Base-by-base conservation (phyloP, 352 stramenopile genomes). In the Pythium phragmiticola region DNA sequence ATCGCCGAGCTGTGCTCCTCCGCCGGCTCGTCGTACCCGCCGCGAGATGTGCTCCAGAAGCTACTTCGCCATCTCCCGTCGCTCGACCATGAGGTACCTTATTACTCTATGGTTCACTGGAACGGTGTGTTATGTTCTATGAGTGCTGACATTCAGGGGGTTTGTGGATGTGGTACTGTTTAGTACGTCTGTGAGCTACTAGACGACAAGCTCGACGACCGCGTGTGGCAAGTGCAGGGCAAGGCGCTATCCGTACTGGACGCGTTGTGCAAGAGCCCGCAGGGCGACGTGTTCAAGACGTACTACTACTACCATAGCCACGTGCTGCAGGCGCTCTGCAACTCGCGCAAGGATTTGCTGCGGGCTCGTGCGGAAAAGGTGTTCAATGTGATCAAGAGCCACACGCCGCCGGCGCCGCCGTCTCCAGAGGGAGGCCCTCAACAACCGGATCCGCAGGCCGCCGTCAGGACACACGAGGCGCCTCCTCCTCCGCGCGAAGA, bases 111-210 rank as follows among this genome's bases (percentile, higher is more conserved):
- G 23, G 52, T 37, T 49, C 37, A n/a, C 3, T 39, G 36, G 16
- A 17, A 7, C 30, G 3, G 30, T 46, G 5, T 9, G 12, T 23
- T 39, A 30, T 37, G 52, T 19, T 7, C 0, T 12, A 1, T 2
- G 12, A 34, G 21, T 39, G 26, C 8, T 30, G 13, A 37, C 16
- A 26, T 2, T 59, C 16, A 6, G 4, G 19, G 2, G 14, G 11
- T 21, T 39, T 4, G 0, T 30, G 26, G 2, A 5, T 30, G 26
- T 30, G 28, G 43, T 52, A 41, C 53, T 26, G 0, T 45, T 7
- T 34, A 92, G 79, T 95, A 95, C 57, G 68, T 91, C 33, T 93
- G 86, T 57, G 82, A 95, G 68, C 72, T 93, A 28, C 72, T 95
- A n/a, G 78, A 93, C 51, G 78, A 89, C 65, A 95, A 93, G 70